Conservation (phyloP, 2,329 filamentous ascomycete species). For the Penicillium polonicum region DNA sequence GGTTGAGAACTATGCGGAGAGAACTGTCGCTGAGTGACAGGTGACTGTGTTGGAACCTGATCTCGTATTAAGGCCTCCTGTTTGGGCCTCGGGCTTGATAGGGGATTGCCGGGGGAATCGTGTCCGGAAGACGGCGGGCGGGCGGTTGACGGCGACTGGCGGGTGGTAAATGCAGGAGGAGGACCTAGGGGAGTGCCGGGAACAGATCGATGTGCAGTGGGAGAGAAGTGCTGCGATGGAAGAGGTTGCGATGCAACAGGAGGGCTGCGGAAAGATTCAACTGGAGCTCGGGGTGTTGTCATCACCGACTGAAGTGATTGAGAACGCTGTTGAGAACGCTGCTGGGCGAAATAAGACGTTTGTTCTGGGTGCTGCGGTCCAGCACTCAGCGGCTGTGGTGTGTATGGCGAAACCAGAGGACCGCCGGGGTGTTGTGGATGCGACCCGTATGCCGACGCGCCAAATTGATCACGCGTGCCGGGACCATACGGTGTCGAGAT, state of each 20-base stretch:
- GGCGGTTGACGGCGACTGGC: slow-evolving; percentile 37
- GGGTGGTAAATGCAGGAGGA: slow-evolving; percentile 35
- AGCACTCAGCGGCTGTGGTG: slow-evolving; percentile 38
- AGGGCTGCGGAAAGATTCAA: slow-evolving; percentile 38
- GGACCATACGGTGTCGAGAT: slow-evolving; percentile 32
- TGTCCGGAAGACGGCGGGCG: slow-evolving; percentile 41
- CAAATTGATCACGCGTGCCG: slow-evolving; percentile 37
- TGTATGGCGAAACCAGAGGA: slow-evolving; percentile 41
- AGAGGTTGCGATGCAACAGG: slow-evolving; percentile 32
- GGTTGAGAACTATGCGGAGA: slow-evolving; percentile 46
- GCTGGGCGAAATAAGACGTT: slow-evolving; percentile 40
- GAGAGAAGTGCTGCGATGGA: slow-evolving; percentile 37
- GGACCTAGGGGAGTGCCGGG: slow-evolving; percentile 52
- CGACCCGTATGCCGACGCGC: slow-evolving; percentile 31
- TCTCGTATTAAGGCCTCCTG: slow-evolving; percentile 32
- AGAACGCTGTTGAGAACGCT: slow-evolving; percentile 38
- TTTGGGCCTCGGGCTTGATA: slow-evolving; percentile 35
- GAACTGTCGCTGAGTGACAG: slow-evolving; percentile 27
- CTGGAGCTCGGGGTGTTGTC: slow-evolving; percentile 35
- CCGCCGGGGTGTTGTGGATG: slow-evolving; percentile 29
- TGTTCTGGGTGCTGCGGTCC: slow-evolving; percentile 32
- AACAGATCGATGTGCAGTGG: slow-evolving; percentile 43
- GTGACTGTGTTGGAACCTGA: slow-evolving; percentile 30
- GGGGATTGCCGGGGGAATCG: slow-evolving; percentile 33
- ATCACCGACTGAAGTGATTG: slow-evolving; percentile 42